These are phyloP conservation scores for Cladophialophora exuberans DNA, from an alignment of 2,329 filamentous ascomycete genomes.

Conservation along the genomic window DNA sequence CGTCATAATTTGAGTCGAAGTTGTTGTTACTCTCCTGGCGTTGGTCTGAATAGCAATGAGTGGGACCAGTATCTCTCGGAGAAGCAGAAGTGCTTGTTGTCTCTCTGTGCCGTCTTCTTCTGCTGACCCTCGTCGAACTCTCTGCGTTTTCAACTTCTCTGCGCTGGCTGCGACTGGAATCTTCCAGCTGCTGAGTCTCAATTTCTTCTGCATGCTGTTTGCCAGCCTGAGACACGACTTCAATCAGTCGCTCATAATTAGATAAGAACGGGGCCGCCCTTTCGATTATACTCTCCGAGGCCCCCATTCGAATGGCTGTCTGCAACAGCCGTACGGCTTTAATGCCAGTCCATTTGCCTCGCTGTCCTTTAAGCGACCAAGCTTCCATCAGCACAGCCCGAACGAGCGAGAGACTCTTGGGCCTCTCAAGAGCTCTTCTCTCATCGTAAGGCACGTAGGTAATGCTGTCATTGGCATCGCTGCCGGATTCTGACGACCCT, in stretches of 20 bases:
- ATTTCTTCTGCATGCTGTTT: neutral
- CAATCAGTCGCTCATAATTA: neutral
- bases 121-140: neutral
- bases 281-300: neutral
- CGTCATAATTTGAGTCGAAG: neutral
- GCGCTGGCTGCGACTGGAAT: neutral
- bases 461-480: neutral
- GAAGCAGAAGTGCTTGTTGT: too few relatives aligned
- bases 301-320: constrained; percentile 3
- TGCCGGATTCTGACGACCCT: neutral
- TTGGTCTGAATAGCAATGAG: neutral
- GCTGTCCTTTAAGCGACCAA: constrained; percentile 19
- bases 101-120: neutral
- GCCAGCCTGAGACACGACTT: neutral
- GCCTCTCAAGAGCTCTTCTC: neutral
- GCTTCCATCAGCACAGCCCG: constrained; percentile 5
- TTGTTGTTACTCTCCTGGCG: neutral
- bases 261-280: neutral
- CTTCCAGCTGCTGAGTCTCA: neutral
- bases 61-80: too few relatives aligned
- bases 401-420: neutral
- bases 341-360: constrained; percentile 25
- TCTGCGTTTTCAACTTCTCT: neutral
- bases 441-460: neutral
- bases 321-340: constrained; percentile 14